Evolutionary conservation across 192 early-diverging fungal genomes (phyloP).

Genomic region (Jimgerdemannia flammicorona): DNA sequence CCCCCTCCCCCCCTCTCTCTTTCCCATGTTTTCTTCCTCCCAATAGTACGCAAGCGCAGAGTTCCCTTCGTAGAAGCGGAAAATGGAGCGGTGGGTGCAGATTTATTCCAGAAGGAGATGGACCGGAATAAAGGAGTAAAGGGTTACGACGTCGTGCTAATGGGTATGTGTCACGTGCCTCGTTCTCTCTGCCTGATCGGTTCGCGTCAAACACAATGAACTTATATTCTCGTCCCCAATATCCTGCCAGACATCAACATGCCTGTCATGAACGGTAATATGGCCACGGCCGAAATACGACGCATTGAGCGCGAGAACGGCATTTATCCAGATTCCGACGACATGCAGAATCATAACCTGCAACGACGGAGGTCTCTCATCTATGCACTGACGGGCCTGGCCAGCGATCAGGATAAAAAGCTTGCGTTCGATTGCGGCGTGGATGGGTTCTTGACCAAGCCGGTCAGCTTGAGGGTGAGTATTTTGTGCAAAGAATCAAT

Average conservation of each 20-base stretch:
- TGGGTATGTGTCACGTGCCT: too few species aligned
- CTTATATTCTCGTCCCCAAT: too few species aligned
- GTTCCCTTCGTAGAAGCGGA: constrained; percentile 38
- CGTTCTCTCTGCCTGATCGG: too few species aligned
- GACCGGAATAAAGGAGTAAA: constrained; percentile 19
- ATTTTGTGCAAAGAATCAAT: too few species aligned
- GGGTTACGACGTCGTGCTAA: constrained; percentile 39
- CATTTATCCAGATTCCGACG: background rate
- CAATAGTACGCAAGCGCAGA: constrained; percentile 24
- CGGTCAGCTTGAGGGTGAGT: constrained; percentile 30
- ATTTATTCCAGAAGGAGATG: constrained; percentile 20
- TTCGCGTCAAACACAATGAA: too few species aligned
- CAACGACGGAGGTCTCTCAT: constrained; percentile 17
- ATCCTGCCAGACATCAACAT: constrained; percentile 32
- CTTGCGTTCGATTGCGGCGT: constrained; percentile 39
- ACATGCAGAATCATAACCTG: background rate
- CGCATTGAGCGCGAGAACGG: constrained; percentile 25
- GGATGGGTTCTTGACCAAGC: constrained; percentile 42
- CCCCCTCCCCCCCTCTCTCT: too few species aligned
- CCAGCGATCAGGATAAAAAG: constrained; percentile 32
- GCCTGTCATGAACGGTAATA: constrained; percentile 44
- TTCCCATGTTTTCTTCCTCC: too few species aligned
- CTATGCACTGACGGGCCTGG: constrained; percentile 41
- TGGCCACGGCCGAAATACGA: constrained; percentile 37
- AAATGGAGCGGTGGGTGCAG: constrained; percentile 38